These are phyloP conservation scores for Entomophthora muscae DNA, from an alignment of 371 early-diverging fungal genomes.

Conservation along the genomic window DNA sequence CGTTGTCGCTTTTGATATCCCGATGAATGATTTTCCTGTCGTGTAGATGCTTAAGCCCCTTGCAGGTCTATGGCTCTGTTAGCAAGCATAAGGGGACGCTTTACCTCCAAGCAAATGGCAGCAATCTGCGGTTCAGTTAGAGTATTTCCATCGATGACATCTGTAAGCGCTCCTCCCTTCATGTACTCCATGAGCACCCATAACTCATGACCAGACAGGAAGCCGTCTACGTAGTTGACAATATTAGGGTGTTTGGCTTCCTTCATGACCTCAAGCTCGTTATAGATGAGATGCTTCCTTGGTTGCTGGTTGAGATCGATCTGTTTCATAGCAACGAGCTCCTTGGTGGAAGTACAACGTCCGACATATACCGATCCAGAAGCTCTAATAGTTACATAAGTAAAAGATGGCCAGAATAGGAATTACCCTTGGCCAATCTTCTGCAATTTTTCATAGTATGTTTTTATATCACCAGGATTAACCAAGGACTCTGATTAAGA, in stretches of 20 bases:
- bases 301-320: constrained; percentile 89
- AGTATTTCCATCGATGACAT: constrained; percentile 85
- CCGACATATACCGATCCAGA: constrained; percentile 92
- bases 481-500: constrained; percentile 31
- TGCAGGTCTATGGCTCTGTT: constrained; percentile 29
- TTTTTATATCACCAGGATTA: constrained; percentile 71
- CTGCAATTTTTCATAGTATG: constrained; percentile 69
- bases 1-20: constrained; percentile 95
- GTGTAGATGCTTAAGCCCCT: constrained; percentile 86
- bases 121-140: constrained; percentile 85
- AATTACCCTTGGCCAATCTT: constrained; percentile 89
- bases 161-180: constrained; percentile 95
- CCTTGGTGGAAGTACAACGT: constrained; percentile 34
- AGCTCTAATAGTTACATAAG: constrained; percentile 55
- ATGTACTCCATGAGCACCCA: constrained; percentile 99
- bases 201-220: constrained; percentile 62
- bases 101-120: constrained; percentile 69
- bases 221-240: constrained; percentile 84
- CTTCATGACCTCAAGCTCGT: constrained; percentile 91
- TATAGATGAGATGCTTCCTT: constrained; percentile 83
- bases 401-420: not conserved
- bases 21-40: constrained; percentile 82
- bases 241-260: constrained; percentile 88
- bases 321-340: constrained; percentile 88
- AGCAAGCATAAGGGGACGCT: constrained; percentile 8